These are phyloP conservation scores for Climacium dendroides DNA, from an alignment of 225 moss, liverwort and hornwort species.

Conservation along the genomic window DNA sequence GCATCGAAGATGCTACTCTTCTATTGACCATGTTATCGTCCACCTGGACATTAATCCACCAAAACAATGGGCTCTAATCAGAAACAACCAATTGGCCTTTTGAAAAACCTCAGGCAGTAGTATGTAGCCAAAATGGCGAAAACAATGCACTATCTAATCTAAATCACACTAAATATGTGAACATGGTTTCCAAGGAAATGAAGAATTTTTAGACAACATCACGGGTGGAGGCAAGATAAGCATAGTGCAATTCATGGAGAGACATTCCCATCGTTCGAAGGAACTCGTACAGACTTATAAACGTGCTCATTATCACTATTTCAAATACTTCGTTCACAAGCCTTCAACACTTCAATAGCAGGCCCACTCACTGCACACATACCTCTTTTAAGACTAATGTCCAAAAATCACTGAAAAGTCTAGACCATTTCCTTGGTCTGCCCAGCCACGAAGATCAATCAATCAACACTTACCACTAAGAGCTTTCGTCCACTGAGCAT, in stretches of 20 bases:
- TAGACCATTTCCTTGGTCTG: neutral
- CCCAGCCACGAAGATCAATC: neutral
- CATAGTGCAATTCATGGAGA: neutral
- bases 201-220: neutral
- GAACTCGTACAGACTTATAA: neutral
- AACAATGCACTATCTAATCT: neutral
- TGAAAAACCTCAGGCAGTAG: too few relatives aligned
- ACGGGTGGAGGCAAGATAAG: neutral
- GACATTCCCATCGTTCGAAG: neutral
- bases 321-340: neutral
- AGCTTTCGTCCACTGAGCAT: slow-evolving; percentile 22
- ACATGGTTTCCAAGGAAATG: too few relatives aligned
- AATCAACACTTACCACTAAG: slow-evolving; percentile 10
- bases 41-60: slow-evolving; percentile 29
- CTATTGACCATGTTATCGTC: slow-evolving; percentile 89
- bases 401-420: neutral
- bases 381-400: too few relatives aligned
- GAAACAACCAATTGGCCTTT: neutral
- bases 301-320: neutral
- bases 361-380: neutral
- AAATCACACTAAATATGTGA: neutral
- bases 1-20: slow-evolving; percentile 71
- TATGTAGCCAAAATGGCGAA: too few relatives aligned
- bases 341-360: neutral
- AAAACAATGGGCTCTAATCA: neutral